phyloP scores from a whole-genome alignment of 2,329 filamentous ascomycete species.

The Epichloe hybrida region DNA sequence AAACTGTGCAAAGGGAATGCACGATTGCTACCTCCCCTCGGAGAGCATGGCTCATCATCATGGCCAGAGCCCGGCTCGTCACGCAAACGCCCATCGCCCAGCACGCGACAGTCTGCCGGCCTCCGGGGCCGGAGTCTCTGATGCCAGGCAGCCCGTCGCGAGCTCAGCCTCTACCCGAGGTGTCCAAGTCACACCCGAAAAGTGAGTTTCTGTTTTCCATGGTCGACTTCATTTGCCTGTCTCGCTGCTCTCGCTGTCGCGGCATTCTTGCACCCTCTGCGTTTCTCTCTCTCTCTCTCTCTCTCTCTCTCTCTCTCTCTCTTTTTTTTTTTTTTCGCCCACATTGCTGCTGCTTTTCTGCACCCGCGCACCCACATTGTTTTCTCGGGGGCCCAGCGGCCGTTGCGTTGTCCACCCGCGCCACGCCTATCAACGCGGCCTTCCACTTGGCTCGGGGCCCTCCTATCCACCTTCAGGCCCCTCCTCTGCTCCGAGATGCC shows the following conservation, averaged over 20 bases:
- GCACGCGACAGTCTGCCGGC: constrained; percentile 41
- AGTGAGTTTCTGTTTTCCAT: constrained; percentile 30
- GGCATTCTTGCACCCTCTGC: background rate
- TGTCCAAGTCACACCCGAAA: constrained; percentile 34
- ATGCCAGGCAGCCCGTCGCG: constrained; percentile 28
- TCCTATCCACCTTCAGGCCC: background rate
- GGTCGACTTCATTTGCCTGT: background rate
- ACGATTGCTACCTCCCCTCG: constrained; percentile 48
- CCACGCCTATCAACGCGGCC: background rate
- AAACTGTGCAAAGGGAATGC: constrained; percentile 51
- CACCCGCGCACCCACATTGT: background rate
- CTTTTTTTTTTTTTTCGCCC: background rate
- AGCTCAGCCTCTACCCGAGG: constrained; percentile 33
- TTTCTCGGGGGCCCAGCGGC: background rate
- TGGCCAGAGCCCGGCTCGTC: constrained; percentile 42
- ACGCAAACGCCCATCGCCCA: constrained; percentile 32
- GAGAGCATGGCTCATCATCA: constrained; percentile 47
- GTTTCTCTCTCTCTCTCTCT: background rate
- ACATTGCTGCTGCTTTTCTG: background rate
- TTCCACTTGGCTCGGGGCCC: constrained; percentile 3
- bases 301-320: constrained; percentile 2
- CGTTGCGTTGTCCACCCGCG: constrained; percentile 1
- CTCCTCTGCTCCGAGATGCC: constrained; percentile 6
- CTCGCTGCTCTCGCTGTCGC: too few species aligned
- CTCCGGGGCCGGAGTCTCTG: constrained; percentile 33